These are phyloP conservation scores for Cladosporium oxysporum DNA, from an alignment of 2,329 filamentous ascomycete species.

Conservation along the genomic window DNA sequence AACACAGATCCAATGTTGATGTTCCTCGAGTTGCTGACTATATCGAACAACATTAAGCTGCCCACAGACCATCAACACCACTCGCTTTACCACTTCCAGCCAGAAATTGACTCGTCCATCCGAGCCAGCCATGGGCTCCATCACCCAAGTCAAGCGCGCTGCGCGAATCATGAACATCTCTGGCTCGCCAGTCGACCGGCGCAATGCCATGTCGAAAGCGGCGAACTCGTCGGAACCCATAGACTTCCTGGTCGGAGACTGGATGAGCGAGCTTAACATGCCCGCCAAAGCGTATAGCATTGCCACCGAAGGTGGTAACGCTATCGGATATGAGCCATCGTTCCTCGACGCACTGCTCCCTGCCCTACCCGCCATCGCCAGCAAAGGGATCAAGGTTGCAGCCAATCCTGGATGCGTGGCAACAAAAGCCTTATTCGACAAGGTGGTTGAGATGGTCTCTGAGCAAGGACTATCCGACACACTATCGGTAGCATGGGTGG, in stretches of 20 bases:
- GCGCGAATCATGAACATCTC: slow-evolving; percentile 38
- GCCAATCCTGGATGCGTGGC: slow-evolving; percentile 61
- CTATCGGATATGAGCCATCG: slow-evolving; percentile 49
- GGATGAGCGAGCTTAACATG: slow-evolving; percentile 43
- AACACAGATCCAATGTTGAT: neutral
- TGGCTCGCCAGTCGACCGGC: slow-evolving; percentile 43
- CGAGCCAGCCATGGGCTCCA: neutral
- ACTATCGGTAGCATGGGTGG: slow-evolving; percentile 48
- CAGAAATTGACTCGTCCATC: neutral
- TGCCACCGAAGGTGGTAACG: slow-evolving; percentile 36
- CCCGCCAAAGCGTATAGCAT: slow-evolving; percentile 33
- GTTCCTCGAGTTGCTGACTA: neutral
- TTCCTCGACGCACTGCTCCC: slow-evolving; percentile 53
- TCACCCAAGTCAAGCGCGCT: slow-evolving; percentile 26
- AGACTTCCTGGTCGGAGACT: slow-evolving; percentile 58
- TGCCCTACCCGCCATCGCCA: slow-evolving; percentile 47
- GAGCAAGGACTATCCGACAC: slow-evolving; percentile 44
- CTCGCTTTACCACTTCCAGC: neutral
- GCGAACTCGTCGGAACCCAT: slow-evolving; percentile 42
- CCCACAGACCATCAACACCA: neutral
- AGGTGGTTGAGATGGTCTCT: slow-evolving; percentile 41
- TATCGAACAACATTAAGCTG: neutral
- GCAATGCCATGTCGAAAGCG: slow-evolving; percentile 37
- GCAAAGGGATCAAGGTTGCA: slow-evolving; percentile 56
- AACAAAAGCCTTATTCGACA: slow-evolving; percentile 54